Evolutionary conservation across 192 early-diverging fungal species (phyloP).

Genomic region (Glomus cerebriforme): DNA sequence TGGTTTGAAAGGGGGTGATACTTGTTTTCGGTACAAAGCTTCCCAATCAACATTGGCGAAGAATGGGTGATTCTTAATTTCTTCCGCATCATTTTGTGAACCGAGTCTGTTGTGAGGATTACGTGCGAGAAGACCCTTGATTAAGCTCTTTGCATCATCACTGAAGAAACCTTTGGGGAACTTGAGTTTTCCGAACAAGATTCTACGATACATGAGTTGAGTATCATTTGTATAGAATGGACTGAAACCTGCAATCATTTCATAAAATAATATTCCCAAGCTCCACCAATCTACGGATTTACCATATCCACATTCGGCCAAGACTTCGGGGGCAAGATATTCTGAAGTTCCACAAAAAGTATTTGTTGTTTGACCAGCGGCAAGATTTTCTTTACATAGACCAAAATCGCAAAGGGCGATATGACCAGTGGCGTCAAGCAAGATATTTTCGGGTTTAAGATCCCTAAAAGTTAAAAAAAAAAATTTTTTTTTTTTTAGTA

Average conservation of each 20-base stretch:
- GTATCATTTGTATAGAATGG: slow-evolving; percentile 71
- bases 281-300: slow-evolving; percentile 84
- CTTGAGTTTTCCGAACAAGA: slow-evolving; percentile 57
- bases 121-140: slow-evolving; percentile 54
- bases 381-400: slow-evolving; percentile 68
- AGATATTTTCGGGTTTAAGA: slow-evolving; percentile 71
- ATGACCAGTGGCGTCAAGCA: slow-evolving; percentile 70
- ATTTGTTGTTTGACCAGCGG: slow-evolving; percentile 58
- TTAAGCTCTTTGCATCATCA: slow-evolving; percentile 35
- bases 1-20: slow-evolving; percentile 58
- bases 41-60: slow-evolving; percentile 71
- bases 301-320: slow-evolving; percentile 68
- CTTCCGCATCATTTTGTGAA: slow-evolving; percentile 55
- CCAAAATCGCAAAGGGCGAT: slow-evolving; percentile 78
- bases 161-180: slow-evolving; percentile 40
- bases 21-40: slow-evolving; percentile 61
- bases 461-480: slow-evolving; percentile 41
- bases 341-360: slow-evolving; percentile 90
- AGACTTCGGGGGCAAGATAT: slow-evolving; percentile 88
- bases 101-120: slow-evolving; percentile 65
- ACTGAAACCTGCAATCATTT: slow-evolving; percentile 67
- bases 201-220: slow-evolving; percentile 71
- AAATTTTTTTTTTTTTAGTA: too few species aligned
- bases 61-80: slow-evolving; percentile 73
- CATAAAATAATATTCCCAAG: slow-evolving; percentile 77